Conservation (phyloP, 2,329 filamentous ascomycete species). For the Cryphonectria naterciae region DNA sequence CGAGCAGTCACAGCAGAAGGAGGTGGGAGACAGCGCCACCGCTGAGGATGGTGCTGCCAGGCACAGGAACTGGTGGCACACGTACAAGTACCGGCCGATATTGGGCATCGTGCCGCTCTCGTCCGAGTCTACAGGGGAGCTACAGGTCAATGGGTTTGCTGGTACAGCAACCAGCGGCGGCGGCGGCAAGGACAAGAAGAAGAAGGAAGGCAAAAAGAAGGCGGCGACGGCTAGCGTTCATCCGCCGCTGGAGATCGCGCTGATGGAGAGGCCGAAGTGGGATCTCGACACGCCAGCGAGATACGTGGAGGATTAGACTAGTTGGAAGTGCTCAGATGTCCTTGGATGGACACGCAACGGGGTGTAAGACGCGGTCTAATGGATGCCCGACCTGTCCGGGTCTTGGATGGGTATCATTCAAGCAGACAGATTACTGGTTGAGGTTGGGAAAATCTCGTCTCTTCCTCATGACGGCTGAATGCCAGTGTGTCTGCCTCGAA, state of each 20-base stretch:
- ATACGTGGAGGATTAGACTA: constrained; percentile 54
- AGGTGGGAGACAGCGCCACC: constrained; percentile 43
- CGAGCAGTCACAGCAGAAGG: constrained; percentile 38
- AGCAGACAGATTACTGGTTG: not conserved
- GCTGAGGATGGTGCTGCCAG: constrained; percentile 34
- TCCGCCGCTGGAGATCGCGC: constrained; percentile 71
- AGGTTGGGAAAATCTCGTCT: not conserved
- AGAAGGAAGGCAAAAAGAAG: constrained; percentile 21
- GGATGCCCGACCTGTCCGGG: not conserved
- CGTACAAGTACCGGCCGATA: constrained; percentile 93
- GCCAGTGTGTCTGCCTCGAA: not conserved
- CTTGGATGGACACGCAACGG: not conserved
- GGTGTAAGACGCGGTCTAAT: constrained; percentile 9
- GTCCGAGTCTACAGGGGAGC: constrained; percentile 36
- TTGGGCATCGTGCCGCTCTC: constrained; percentile 66
- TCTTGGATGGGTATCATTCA: not conserved
- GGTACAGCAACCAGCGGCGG: constrained; percentile 11
- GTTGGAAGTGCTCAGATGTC: not conserved
- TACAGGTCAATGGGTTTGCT: constrained; percentile 26
- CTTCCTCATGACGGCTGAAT: not conserved
- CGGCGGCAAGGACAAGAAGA: not conserved
- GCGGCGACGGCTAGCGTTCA: constrained; percentile 24
- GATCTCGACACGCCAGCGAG: constrained; percentile 77
- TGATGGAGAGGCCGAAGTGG: constrained; percentile 86
- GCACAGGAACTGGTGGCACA: constrained; percentile 68